Base-by-base conservation (phyloP, 1,284 basidiomycete species). In the Earliella scabrosa region DNA sequence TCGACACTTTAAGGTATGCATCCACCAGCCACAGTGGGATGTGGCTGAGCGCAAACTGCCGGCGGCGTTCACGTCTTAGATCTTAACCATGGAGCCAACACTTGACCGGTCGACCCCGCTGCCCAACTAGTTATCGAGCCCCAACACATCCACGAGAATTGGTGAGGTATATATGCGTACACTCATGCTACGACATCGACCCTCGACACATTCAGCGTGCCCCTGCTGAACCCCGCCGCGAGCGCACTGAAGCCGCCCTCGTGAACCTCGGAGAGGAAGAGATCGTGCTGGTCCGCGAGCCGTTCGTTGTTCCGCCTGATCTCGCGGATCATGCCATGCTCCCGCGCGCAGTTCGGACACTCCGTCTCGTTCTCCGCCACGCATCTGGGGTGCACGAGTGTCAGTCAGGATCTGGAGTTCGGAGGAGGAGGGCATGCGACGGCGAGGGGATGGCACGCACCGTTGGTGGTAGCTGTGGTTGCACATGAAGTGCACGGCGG, bases 401-500 rank as follows among this genome's bases (percentile, higher is more conserved):
- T 46, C 18, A 31, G n/a, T 5, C 4, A n/a, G 8, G 20, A 27
- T 13, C 10, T 10, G 16, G 8, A 7, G 23, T 21, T 20, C 29
- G 16, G 1, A 26, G 8, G n/a, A 8, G 18, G 38, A 18, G 39
- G 20, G 18, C 26, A 18, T n/a, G 44, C 47, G 50, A 52, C 46
- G 13, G 32, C 46, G 11, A 13, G 14, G 8, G 26, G 16, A 47
- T 40, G 13, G 43, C 7, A 76, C 75, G 20, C 49, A 92, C 91
- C 93, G 79, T 71, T 97, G 94, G 70, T 99, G 97, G 76, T 94
- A 99, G 59, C 91, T 95, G 72, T 99, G 97, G 68, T 92, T 90
- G 75, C 96, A 99, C 96, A 98, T 97, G 68, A 98, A 99, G 73
- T 99, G 96, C 4, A 98, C 83, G 56, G 86, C 91, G 0, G 97